Percentiles rank a stretch among this genome's conserved stretches.
These are phyloP conservation scores for Fusarium coicis DNA, from an alignment of 2,329 filamentous ascomycete genomes.

Conservation along the genomic window DNA sequence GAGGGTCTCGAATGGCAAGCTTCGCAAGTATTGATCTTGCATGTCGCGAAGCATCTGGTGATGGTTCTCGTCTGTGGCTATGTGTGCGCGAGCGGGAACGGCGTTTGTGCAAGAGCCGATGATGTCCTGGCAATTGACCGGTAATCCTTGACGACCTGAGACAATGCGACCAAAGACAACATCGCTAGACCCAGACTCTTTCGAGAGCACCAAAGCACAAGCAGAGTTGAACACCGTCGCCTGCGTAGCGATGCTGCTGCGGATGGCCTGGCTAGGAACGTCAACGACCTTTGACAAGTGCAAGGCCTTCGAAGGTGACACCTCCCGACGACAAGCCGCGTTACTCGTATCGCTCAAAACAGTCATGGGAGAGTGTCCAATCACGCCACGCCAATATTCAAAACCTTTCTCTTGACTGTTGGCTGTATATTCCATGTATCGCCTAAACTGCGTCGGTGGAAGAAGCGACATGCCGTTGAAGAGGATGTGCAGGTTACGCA, in stretches of 20 bases:
- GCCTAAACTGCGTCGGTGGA: slow-evolving; percentile 23
- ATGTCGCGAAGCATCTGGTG: slow-evolving; percentile 17
- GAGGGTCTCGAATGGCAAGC: slow-evolving; percentile 25
- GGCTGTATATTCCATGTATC: slow-evolving; percentile 27
- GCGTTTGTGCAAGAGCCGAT: slow-evolving; percentile 19
- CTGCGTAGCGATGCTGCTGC: background rate
- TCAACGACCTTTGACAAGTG: slow-evolving; percentile 6
- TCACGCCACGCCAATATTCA: slow-evolving; percentile 13
- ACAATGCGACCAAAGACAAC: slow-evolving; percentile 37
- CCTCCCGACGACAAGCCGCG: background rate
- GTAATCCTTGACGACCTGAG: slow-evolving; percentile 29
- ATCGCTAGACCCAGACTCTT: background rate
- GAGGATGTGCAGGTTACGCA: slow-evolving; percentile 23
- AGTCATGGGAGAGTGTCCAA: slow-evolving; percentile 1
- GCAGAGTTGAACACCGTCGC: slow-evolving; percentile 9
- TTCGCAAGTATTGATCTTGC: slow-evolving; percentile 31
- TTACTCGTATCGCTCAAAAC: background rate
- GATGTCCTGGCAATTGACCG: slow-evolving; percentile 22
- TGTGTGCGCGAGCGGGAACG: slow-evolving; percentile 1
- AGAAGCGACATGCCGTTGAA: slow-evolving; percentile 22
- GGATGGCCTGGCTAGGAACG: background rate
- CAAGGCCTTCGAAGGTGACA: background rate
- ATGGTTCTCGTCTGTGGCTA: background rate
- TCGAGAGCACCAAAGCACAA: background rate
- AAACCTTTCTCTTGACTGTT: background rate